Evolutionary conservation across 2,329 filamentous ascomycete genomes (phyloP), one percentile per base, ranked within the genome.

Genomic region (Coleophoma cylindrospora): DNA sequence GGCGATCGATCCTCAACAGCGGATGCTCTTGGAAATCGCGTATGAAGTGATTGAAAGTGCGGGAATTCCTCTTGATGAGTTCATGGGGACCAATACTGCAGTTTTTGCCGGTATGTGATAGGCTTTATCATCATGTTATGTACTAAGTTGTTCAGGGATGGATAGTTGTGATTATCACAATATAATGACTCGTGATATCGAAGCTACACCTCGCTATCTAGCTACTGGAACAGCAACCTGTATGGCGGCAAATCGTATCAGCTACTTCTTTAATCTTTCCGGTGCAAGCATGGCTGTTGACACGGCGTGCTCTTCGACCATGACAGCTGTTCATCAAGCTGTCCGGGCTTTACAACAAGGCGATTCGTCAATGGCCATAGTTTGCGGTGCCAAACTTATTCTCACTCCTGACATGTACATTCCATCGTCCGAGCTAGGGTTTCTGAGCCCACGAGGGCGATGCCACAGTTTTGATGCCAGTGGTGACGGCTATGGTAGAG

Each of bases 401-500:
- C 45, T 55, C 14, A 50, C 50, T 50, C 48, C 50, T n/a, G 50
- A 47, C 33, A 34, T 49, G 43, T 50, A 41, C 13, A 45, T 48
- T 12, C 19, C 32, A 12, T 33, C 47, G 17, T 49, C 47, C 22
- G 46, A 38, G n/a, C 40, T 48, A 9, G 40, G 44, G 3, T 67
- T 69, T 74, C 78, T 50, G 75, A 77, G 0, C 74, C 74, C 51
- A 77, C 74, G 27, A 11, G 46, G 46, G 32, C 40, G 27, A 33
- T 48, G 46, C 43, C 78, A 74, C 52, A 75, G 74, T 3, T 83
- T 81, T 54, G 81, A 85, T 54, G 59, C 70, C 15, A 69, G 73
- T 2, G 83, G 46, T 12, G 76, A 81, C 50, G 83, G 83, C 1
- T 87, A 86, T 56, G 80, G 76, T 0, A 71, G 81, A 33, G 82